phyloP scores from a whole-genome alignment of 1,284 basidiomycete species.

The Entoloma clypeatum region DNA sequence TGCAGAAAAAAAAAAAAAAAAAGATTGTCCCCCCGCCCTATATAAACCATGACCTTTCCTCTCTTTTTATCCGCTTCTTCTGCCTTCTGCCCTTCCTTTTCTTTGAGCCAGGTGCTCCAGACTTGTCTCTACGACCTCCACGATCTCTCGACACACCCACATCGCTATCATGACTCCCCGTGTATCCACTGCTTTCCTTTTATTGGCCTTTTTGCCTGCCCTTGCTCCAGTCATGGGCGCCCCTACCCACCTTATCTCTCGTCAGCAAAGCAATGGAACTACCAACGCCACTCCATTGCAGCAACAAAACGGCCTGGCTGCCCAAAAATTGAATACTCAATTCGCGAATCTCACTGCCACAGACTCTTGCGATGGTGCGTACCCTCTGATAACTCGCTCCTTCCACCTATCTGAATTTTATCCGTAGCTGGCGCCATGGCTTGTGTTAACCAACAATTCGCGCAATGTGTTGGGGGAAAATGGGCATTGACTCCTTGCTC shows the following conservation, averaged over 20 bases:
- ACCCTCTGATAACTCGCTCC: background rate
- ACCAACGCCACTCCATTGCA: slow-evolving; percentile 9
- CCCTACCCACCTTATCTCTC: slow-evolving; percentile 14
- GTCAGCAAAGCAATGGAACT: slow-evolving; percentile 12
- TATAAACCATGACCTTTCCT: slow-evolving; percentile 15
- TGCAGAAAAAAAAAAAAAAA: no score
- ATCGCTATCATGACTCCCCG: slow-evolving; percentile 12
- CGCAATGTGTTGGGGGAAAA: slow-evolving; percentile 29
- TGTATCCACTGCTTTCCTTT: slow-evolving; percentile 11
- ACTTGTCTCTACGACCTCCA: slow-evolving; percentile 17
- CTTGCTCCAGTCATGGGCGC: slow-evolving; percentile 19
- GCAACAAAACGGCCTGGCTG: slow-evolving; percentile 34
- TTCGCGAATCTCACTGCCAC: slow-evolving; percentile 31
- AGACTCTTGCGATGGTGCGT: slow-evolving; percentile 38
- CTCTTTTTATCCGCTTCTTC: slow-evolving; percentile 10
- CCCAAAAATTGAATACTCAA: slow-evolving; percentile 38
- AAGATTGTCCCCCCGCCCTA: slow-evolving; percentile 15
- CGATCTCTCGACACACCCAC: slow-evolving; percentile 12
- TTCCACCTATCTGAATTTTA: slow-evolving; percentile 1
- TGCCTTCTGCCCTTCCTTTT: slow-evolving; percentile 13
- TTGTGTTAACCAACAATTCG: slow-evolving; percentile 38
- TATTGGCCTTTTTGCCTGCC: slow-evolving; percentile 11
- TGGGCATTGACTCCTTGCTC: slow-evolving; percentile 39
- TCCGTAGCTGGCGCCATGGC: slow-evolving; percentile 38
- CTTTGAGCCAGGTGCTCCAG: slow-evolving; percentile 20